Evolutionary conservation across 1,284 basidiomycete species (phyloP), one percentile per base, ranked within the genome.

Genomic region (Leccinum solheimii): DNA sequence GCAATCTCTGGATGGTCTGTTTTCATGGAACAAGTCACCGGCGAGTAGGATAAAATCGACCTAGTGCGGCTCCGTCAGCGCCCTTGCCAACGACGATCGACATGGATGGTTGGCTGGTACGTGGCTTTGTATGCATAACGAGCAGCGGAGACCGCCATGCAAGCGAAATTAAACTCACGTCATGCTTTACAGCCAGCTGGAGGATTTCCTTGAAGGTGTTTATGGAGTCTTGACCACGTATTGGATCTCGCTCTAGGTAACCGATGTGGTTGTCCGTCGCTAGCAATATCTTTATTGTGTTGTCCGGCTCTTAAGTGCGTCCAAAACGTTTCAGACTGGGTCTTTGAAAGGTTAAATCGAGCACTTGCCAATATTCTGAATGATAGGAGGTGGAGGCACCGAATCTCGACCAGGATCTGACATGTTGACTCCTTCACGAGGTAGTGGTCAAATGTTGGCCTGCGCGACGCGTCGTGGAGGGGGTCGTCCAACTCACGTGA

Each of bases 11-110:
- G 94, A 94, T 0, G 97, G 97, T 64, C 95, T 86, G 75, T 99
- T 99, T 72, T 99, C 97, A 75, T 99, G 97, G 72, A 99, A 99
- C 7, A 99, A 81, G 76, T 99, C 97, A 10, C 97, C 97, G 13
- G 92, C 96, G 1, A 98, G 86, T 3, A 99, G 84, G 59, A 99
- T 84, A 71, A 97, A 94, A 77, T 98, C 95, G 56, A 97, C 95
- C 92, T 95, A 66, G 26, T 32, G 36, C 11, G 27, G 54, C 16
- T 23, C 1, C 23, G 56, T 72, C 51, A 70, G 61, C 26, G 5
- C 23, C 16, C 48, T 30, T 32, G 7, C 34, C 3, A n/a, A 38
- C 23, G 23, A 21, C 16, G 16, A 27, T 10, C 36, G 27, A 57
- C 32, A 62, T 48, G 62, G 57, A 55, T 3, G 52, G 34, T 54